phyloP scores from a whole-genome alignment of 352 stramenopile species.

The Phytophthora hibernalis region DNA sequence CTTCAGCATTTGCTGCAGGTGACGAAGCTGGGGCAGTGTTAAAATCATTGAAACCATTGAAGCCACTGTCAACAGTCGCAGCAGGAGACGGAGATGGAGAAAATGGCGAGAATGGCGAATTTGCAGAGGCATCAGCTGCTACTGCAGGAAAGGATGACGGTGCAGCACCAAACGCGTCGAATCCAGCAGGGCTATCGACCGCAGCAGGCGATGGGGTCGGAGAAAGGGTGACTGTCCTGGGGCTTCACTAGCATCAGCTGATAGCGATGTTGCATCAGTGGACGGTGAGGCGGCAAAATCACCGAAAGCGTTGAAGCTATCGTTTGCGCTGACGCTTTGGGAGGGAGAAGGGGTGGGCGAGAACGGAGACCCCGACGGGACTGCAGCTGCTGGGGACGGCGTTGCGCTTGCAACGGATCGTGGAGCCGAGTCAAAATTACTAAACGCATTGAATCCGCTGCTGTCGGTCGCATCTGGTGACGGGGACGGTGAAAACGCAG shows the following conservation, averaged over 20 bases:
- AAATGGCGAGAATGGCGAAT: conserved; percentile 35
- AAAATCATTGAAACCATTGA: conserved; percentile 36
- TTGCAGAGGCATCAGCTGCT: not conserved
- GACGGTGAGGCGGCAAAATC: conserved; percentile 23
- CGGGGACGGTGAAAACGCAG: conserved; percentile 26
- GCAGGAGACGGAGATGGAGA: conserved; percentile 31
- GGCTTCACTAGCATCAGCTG: conserved; percentile 1
- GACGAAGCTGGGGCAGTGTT: conserved; percentile 19
- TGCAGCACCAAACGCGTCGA: conserved; percentile 23
- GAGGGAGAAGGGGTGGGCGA: conserved; percentile 30
- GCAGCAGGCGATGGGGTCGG: conserved; percentile 19
- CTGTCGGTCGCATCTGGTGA: conserved; percentile 34
- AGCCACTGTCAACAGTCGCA: conserved; percentile 17
- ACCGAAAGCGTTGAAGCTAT: conserved; percentile 32
- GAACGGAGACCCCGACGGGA: conserved; percentile 25
- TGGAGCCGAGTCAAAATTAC: conserved; percentile 43
- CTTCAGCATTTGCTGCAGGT: conserved; percentile 8
- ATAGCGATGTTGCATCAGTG: conserved; percentile 4
- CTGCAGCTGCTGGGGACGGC: conserved; percentile 20
- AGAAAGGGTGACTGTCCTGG: conserved; percentile 19
- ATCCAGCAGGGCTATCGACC: conserved; percentile 16
- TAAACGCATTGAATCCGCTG: conserved; percentile 46
- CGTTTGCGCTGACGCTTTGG: conserved; percentile 15
- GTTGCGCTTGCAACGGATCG: conserved; percentile 31
- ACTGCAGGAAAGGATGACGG: conserved; percentile 5